Percentiles rank a stretch among this genome's conserved stretches.
phyloP scores from a whole-genome alignment of 31 red algal species.

The Porphyra umbilicalis region DNA sequence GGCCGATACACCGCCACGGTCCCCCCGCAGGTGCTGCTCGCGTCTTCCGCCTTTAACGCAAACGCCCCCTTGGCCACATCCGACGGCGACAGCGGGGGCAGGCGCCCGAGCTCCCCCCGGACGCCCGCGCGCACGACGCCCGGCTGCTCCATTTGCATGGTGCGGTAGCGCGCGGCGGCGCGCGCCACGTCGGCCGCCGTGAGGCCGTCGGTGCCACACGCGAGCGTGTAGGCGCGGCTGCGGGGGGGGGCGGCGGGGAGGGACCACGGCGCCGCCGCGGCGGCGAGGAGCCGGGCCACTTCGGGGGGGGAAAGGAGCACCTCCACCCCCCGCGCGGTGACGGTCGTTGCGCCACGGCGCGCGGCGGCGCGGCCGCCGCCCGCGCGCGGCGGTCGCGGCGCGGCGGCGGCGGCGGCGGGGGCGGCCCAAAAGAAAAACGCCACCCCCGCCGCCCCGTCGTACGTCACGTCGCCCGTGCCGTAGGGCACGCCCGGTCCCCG shows the following conservation, averaged over 20 bases:
- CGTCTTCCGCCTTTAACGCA: neutral
- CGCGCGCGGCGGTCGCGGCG: too few species aligned
- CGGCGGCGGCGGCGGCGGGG: neutral
- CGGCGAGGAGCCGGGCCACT: neutral
- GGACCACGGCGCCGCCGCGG: neutral
- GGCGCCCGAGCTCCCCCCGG: neutral
- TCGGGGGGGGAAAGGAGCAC: neutral
- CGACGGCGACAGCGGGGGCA: neutral
- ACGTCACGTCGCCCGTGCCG: neutral
- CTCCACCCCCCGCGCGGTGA: neutral
- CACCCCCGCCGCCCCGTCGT: neutral
- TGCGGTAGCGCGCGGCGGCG: neutral
- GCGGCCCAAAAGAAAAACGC: neutral
- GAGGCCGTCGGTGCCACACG: neutral
- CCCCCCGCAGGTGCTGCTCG: neutral
- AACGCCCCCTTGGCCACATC: neutral
- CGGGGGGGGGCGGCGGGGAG: neutral
- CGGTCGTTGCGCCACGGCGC: too few species aligned
- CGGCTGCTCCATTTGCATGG: neutral
- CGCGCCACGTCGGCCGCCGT: neutral
- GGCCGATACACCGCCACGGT: neutral
- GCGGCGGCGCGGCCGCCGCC: neutral
- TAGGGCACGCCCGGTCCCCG: too few species aligned
- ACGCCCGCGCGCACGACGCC: neutral
- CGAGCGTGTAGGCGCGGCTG: neutral